Evolutionary conservation across 768 basidiomycete genomes (phyloP).

Genomic region (Hysterangium stoloniferum): DNA sequence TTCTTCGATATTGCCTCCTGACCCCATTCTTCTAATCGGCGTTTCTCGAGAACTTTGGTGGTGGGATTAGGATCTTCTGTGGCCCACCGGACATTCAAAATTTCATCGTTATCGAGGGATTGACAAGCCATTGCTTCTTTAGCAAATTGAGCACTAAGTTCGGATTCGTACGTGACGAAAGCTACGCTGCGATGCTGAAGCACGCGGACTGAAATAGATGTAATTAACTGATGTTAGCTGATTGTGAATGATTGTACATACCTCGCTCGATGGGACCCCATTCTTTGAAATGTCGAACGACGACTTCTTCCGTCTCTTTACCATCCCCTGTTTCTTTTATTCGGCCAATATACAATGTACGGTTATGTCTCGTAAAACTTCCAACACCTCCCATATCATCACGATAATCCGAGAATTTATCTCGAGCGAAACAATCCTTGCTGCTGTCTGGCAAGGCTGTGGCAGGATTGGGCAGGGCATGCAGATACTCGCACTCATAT

Average conservation of each 20-base stretch:
- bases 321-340: conserved; percentile 89
- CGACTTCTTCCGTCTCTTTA: conserved; percentile 85
- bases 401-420: conserved; percentile 94
- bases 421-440: conserved; percentile 93
- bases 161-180: conserved; percentile 90
- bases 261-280: conserved; percentile 92
- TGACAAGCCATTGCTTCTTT: conserved; percentile 99
- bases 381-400: conserved; percentile 99
- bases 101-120: conserved; percentile 93
- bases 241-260: conserved; percentile 35
- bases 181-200: conserved; percentile 93
- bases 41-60: conserved; percentile 79
- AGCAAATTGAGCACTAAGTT: conserved; percentile 87
- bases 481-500: conserved; percentile 96
- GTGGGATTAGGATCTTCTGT: conserved; percentile 97
- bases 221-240: conserved; percentile 20
- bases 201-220: conserved; percentile 63
- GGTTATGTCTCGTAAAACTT: conserved; percentile 87
- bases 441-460: conserved; percentile 78
- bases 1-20: conserved; percentile 62
- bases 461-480: conserved; percentile 70
- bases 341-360: conserved; percentile 90
- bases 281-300: conserved; percentile 88
- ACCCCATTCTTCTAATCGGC: conserved; percentile 75
- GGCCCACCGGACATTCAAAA: conserved; percentile 97